A percentile compares a stretch with the other conserved stretches of the same genome.
Evolutionary conservation across 2,329 filamentous ascomycete species (phyloP).

Genomic region (Cadophora malorum): DNA sequence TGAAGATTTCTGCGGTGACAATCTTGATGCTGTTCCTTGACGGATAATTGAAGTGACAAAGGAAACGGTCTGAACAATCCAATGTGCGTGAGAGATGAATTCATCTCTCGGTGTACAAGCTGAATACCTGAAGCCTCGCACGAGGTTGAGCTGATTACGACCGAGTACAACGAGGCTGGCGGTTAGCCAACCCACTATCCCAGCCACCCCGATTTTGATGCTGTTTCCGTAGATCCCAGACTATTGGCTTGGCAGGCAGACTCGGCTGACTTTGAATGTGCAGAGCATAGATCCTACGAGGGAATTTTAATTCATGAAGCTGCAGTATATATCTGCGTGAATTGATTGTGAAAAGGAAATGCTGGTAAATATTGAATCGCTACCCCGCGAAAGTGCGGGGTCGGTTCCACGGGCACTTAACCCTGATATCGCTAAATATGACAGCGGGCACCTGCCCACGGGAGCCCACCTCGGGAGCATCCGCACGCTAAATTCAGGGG

Average conservation of each 20-base stretch:
- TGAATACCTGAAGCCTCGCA: neutral
- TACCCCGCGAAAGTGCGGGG: conserved; percentile 1
- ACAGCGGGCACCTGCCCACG: neutral
- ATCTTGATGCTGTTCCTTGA: neutral
- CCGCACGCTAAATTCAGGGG: conserved; percentile 10
- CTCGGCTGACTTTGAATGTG: neutral
- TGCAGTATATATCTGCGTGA: too few relatives aligned
- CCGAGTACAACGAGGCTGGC: conserved; percentile 8
- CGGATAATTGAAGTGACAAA: neutral
- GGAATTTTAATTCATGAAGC: too few relatives aligned
- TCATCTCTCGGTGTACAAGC: neutral
- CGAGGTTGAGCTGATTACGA: conserved; percentile 6
- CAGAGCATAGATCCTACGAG: too few relatives aligned
- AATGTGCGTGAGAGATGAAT: too few relatives aligned
- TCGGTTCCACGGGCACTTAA: neutral
- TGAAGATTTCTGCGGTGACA: neutral
- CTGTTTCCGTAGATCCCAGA: neutral
- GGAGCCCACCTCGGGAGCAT: neutral
- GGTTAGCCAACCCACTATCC: neutral
- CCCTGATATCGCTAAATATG: neutral
- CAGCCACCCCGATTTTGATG: conserved; percentile 13
- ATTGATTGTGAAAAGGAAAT: too few relatives aligned
- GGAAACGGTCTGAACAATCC: too few relatives aligned
- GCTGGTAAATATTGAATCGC: neutral
- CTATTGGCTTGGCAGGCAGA: neutral